Percentiles rank a stretch among this genome's conserved stretches.
phyloP scores from a whole-genome alignment of 73 alveolate genomes.

The Effrenium voratum region DNA sequence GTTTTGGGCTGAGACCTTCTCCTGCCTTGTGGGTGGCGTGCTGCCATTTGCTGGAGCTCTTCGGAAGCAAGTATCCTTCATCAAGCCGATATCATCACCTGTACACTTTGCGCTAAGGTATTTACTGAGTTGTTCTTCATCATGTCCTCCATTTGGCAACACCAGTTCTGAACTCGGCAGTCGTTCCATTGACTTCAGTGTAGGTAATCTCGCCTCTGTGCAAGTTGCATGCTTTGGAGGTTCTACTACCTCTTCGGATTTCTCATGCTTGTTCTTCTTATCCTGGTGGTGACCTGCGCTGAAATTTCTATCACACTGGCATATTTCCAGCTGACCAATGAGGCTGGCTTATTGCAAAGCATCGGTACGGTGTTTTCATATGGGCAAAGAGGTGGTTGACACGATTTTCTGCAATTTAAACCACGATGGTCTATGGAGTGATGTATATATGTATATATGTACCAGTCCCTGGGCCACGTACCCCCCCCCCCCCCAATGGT shows the following conservation, averaged over 20 bases:
- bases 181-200: no score
- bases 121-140: constrained; percentile 90
- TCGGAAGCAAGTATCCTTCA: background rate
- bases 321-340: constrained; percentile 84
- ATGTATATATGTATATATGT: no score
- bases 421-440: no score
- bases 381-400: no score
- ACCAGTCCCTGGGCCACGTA: no score
- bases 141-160: constrained; percentile 92
- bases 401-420: no score
- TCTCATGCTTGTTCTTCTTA: constrained; percentile 79
- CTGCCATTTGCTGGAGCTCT: constrained; percentile 87
- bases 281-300: constrained; percentile 88
- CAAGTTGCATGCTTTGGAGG: background rate
- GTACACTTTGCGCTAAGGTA: background rate
- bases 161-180: constrained; percentile 26
- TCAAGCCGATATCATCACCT: background rate
- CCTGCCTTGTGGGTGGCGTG: constrained; percentile 93
- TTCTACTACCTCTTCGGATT: constrained; percentile 90
- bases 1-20: constrained; percentile 20
- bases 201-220: background rate
- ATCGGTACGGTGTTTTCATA: no score
- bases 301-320: constrained; percentile 90
- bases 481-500: no score
- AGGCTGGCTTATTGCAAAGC: background rate